Conservation (phyloP, 169 alveolate genomes). For the Miamiensis avidus region DNA sequence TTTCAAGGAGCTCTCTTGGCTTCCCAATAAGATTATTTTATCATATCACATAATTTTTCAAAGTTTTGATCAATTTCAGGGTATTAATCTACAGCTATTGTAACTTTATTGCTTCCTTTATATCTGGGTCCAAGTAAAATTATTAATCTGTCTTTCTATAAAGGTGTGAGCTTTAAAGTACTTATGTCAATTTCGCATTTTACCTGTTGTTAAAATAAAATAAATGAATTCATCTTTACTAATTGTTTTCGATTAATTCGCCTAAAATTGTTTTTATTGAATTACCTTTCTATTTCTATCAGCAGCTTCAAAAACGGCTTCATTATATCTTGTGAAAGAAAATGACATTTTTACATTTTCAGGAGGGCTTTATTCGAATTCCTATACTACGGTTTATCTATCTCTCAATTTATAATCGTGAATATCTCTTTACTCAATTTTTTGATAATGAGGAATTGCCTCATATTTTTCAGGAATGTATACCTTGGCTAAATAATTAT, state of each 20-base stretch:
- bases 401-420: background rate
- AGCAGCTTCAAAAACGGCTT: background rate
- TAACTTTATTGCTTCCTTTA: background rate
- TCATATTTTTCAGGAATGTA: background rate
- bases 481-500: background rate
- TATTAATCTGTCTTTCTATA: background rate
- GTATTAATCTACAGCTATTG: background rate
- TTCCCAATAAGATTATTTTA: background rate
- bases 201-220: background rate
- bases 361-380: background rate
- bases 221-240: background rate
- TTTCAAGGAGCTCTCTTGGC: background rate
- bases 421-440: background rate
- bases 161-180: background rate
- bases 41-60: background rate
- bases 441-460: background rate
- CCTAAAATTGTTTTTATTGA: too few relatives aligned
- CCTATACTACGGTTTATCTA: background rate
- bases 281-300: background rate
- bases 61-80: background rate
- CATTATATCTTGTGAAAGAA: background rate
- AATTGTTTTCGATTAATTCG: background rate
- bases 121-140: background rate
- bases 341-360: background rate
- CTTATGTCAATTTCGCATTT: background rate